Conservation (phyloP, 225 moss, liverwort and hornwort genomes). For the Antitrichia curtipendula region DNA sequence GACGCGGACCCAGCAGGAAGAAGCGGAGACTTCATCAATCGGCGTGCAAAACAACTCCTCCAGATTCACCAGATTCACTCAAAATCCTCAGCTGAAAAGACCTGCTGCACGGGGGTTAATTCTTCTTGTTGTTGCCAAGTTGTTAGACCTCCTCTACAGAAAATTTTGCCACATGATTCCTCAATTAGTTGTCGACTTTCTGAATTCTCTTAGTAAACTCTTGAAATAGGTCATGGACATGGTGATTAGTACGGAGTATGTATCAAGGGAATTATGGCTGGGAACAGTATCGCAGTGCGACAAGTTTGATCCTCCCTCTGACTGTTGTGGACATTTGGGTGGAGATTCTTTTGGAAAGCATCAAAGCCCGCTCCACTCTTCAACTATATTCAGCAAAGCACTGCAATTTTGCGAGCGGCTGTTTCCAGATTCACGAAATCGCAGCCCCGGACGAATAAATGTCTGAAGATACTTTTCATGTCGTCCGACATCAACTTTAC, state of each 20-base stretch:
- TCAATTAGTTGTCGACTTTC: background rate
- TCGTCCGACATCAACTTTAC: background rate
- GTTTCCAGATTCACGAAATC: background rate
- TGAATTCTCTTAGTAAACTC: background rate
- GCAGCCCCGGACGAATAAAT: background rate
- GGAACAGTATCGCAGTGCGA: background rate
- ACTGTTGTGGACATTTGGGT: background rate
- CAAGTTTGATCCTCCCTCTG: background rate
- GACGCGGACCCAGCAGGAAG: background rate
- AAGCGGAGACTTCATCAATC: background rate
- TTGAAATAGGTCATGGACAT: background rate
- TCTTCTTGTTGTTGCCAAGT: background rate
- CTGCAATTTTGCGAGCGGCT: background rate
- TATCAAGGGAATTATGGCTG: background rate
- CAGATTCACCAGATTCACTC: background rate
- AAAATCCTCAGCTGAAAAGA: background rate
- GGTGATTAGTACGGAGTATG: background rate
- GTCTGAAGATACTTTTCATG: background rate
- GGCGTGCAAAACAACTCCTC: background rate
- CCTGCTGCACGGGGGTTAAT: background rate
- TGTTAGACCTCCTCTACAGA: background rate
- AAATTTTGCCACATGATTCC: background rate
- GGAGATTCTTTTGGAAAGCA: background rate
- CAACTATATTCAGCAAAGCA: background rate
- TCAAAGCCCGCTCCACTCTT: background rate